A percentile compares a stretch with the other conserved stretches of the same genome.
Conservation (phyloP, 345 rosid species). For the Sisymbrium irio region DNA sequence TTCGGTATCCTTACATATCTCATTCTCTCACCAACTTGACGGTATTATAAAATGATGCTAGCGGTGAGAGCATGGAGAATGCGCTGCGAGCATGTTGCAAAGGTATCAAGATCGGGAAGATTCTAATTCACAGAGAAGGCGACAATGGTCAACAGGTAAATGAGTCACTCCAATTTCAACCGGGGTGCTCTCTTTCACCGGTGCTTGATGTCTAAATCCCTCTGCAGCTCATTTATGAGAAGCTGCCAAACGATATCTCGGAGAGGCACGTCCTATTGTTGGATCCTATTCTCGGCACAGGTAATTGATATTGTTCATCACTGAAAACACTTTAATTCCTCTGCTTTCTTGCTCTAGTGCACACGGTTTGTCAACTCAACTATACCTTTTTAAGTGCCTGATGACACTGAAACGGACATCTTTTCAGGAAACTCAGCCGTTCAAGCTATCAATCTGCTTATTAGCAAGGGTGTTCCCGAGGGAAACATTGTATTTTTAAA, state of each 20-base stretch:
- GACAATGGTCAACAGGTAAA: slow-evolving; percentile 94
- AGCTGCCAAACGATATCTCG: slow-evolving; percentile 84
- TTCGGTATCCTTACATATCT: background rate
- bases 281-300: slow-evolving; percentile 99
- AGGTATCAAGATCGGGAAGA: slow-evolving; percentile 96
- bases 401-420: slow-evolving; percentile 4
- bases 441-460: slow-evolving; percentile 80
- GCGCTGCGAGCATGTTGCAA: slow-evolving; percentile 98
- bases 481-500: slow-evolving; percentile 90
- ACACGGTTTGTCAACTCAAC: background rate
- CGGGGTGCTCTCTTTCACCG: background rate
- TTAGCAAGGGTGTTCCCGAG: slow-evolving; percentile 91
- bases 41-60: slow-evolving; percentile 29
- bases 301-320: slow-evolving; percentile 34
- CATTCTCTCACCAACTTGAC: slow-evolving; percentile 13
- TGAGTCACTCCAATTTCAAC: slow-evolving; percentile 1
- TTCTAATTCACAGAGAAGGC: slow-evolving; percentile 95
- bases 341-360: background rate
- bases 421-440: slow-evolving; percentile 90
- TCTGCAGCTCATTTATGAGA: slow-evolving; percentile 85
- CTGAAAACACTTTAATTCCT: background rate
- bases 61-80: slow-evolving; percentile 99
- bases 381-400: background rate
- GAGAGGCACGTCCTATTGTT: slow-evolving; percentile 85
- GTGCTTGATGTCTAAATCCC: slow-evolving; percentile 14